Evolutionary conservation across 768 basidiomycete species (phyloP).

Genomic region (Auricularia auricula-judae): DNA sequence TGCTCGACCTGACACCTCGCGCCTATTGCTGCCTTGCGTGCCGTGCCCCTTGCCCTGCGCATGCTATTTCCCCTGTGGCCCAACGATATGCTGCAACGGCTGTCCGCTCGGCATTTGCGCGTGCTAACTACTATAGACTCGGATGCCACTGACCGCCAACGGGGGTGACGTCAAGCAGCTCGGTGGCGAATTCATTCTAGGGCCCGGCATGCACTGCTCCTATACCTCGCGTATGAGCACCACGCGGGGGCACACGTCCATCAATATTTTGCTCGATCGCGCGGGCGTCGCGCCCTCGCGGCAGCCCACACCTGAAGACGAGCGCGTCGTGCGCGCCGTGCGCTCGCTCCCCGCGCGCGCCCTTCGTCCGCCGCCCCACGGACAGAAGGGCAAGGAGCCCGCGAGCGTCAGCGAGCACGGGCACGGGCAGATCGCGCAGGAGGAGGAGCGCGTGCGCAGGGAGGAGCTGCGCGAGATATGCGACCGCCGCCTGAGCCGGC

Average conservation of each 20-base stretch:
- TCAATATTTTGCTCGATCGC: slow-evolving; percentile 53
- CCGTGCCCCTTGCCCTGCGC: too few relatives aligned
- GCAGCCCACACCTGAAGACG: not conserved
- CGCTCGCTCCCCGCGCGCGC: not conserved
- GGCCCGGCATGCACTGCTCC: slow-evolving; percentile 49
- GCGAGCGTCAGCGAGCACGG: not conserved
- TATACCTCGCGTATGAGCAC: slow-evolving; percentile 83
- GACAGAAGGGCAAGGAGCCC: not conserved
- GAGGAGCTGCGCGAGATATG: not conserved
- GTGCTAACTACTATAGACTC: slow-evolving; percentile 6
- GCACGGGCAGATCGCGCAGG: not conserved
- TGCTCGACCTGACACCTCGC: too few relatives aligned
- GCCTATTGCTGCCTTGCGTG: too few relatives aligned
- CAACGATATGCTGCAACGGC: not conserved
- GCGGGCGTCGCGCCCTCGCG: slow-evolving; percentile 32
- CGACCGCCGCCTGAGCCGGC: not conserved
- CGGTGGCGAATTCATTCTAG: slow-evolving; percentile 82
- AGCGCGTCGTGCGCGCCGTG: not conserved
- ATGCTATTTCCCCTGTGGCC: not conserved
- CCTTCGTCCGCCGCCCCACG: not conserved
- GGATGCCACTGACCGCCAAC: slow-evolving; percentile 72
- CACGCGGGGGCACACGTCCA: slow-evolving; percentile 62
- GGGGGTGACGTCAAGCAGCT: slow-evolving; percentile 70
- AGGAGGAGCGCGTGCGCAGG: slow-evolving; percentile 8
- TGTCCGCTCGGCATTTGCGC: not conserved